A percentile compares a stretch with the other conserved stretches of the same genome.
Conservation (phyloP, 768 basidiomycete species). For the Obba rivulosa region DNA sequence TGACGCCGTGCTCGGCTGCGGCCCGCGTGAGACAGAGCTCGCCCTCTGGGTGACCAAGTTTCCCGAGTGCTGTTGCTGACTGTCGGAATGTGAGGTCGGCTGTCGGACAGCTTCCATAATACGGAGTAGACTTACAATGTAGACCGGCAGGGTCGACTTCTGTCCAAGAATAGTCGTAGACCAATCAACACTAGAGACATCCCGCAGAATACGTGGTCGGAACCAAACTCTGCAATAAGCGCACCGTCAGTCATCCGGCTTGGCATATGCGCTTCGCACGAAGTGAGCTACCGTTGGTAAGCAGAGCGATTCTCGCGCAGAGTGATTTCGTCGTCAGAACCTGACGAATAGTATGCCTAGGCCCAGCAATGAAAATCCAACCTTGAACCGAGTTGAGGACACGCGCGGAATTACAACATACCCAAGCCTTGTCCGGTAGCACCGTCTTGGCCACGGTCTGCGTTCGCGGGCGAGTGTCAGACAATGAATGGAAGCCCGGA, state of each 20-base stretch:
- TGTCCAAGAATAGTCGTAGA: conserved; percentile 79
- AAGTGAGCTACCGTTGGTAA: conserved; percentile 66
- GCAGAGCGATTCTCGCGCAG: conserved; percentile 86
- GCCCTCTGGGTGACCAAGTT: conserved; percentile 93
- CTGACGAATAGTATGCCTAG: conserved; percentile 90
- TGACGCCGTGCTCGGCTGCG: conserved; percentile 71
- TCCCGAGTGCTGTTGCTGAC: conserved; percentile 85
- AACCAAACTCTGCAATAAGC: conserved; percentile 27
- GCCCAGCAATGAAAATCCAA: too few relatives aligned
- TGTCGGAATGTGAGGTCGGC: conserved; percentile 2
- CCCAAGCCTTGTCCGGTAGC: conserved; percentile 85
- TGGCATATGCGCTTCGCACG: too few relatives aligned
- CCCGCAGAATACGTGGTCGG: conserved; percentile 45
- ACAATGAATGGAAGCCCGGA: neutral
- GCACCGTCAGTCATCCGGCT: neutral
- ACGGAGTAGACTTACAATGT: conserved; percentile 70
- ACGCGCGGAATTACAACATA: conserved; percentile 5
- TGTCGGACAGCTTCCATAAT: conserved; percentile 64
- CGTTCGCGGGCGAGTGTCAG: neutral
- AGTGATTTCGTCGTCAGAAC: conserved; percentile 93
- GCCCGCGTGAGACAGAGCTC: conserved; percentile 90
- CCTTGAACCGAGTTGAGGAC: too few relatives aligned
- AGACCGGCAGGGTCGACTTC: conserved; percentile 69
- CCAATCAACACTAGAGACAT: conserved; percentile 85
- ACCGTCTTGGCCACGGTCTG: conserved; percentile 81